Evolutionary conservation across 495 filamentous ascomycete species (phyloP).

Genomic region (Echria macrotheca): DNA sequence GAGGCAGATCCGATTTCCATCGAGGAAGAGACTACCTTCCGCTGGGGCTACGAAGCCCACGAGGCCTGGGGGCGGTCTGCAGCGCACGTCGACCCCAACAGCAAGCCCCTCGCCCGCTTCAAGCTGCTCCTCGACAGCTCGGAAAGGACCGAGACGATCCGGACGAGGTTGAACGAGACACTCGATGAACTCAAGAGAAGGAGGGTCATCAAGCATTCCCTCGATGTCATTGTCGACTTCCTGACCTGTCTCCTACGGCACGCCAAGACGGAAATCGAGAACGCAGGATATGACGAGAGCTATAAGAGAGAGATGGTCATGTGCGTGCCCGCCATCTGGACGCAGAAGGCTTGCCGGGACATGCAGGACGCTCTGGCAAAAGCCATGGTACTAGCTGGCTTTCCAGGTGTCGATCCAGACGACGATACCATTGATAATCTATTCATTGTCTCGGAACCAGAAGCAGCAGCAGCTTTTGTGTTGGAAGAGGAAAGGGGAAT

Average conservation of each 20-base stretch:
- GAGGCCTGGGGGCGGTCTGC: not conserved
- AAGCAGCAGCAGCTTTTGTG: constrained; percentile 28
- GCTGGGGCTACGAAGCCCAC: not conserved
- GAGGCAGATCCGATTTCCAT: not conserved
- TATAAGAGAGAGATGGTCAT: constrained; percentile 21
- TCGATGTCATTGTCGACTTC: constrained; percentile 1
- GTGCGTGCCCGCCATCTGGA: constrained; percentile 31
- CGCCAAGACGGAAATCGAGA: constrained; percentile 2
- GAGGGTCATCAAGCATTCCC: not conserved
- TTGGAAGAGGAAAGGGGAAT: constrained; percentile 6
- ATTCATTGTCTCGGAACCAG: constrained; percentile 26
- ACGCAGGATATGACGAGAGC: constrained; percentile 1
- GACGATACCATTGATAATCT: constrained; percentile 19
- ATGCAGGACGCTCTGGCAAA: constrained; percentile 27
- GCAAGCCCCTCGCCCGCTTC: not conserved
- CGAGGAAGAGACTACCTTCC: not conserved
- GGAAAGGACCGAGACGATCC: not conserved
- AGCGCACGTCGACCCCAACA: not conserved
- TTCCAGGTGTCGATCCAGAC: constrained; percentile 14
- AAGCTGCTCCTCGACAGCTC: not conserved
- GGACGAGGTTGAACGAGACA: not conserved
- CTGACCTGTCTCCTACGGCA: not conserved
- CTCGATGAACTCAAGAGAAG: not conserved
- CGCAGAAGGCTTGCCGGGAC: constrained; percentile 22
- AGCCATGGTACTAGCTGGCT: constrained; percentile 20